Evolutionary conservation across 805 yeast genomes (phyloP), one percentile per base, ranked within the genome.

Genomic region (Ogataea paraovalis): DNA sequence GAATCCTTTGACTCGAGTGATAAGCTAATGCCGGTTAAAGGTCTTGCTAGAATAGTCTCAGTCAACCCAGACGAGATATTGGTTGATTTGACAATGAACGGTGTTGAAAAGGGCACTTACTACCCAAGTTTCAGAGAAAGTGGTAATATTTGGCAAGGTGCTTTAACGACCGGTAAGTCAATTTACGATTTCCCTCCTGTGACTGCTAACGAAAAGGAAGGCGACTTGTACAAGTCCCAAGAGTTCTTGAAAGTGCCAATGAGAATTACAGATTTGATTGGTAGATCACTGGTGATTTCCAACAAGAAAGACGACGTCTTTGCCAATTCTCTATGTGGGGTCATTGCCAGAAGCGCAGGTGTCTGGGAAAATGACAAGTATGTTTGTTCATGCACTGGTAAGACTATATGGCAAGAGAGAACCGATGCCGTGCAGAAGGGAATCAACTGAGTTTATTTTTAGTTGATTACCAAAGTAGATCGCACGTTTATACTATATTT

Each of bases 331-430:
- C 67, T 87, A 9, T 83, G 83, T 43, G 98, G 99, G 27, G 96
- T 92, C 21, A 80, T 94, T 61, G 98, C 98, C 1, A 78, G 98
- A 60, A 85, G 95, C 58, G 98, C 99, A 1, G 99, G 99, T 14
- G 87, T 82, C 22, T 94, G 98, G 97, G 96, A 92, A 62, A 94
- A 94, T 67, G 87, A 85, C 56, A 92, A 92, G 68, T 82, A 82
- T 50, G 96, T 92, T 2, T 92, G 99, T 67, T 83, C 92, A 30
- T 94, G 98, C 66, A 83, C 92, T 14, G 99, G 99, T 16, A 89
- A 90, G 73, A 87, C 96, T 0, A 80, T 92, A 22, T 92, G 99
- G 98, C 90, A 94, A 64, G 99, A 92, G 66, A 75, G 97, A 47
- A 66, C 72, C 43, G 96, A 89, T 59, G 96, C 96, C 1, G 64